These are phyloP conservation scores for Priceomyces haplophilus DNA, from an alignment of 805 yeast genomes.

Conservation along the genomic window DNA sequence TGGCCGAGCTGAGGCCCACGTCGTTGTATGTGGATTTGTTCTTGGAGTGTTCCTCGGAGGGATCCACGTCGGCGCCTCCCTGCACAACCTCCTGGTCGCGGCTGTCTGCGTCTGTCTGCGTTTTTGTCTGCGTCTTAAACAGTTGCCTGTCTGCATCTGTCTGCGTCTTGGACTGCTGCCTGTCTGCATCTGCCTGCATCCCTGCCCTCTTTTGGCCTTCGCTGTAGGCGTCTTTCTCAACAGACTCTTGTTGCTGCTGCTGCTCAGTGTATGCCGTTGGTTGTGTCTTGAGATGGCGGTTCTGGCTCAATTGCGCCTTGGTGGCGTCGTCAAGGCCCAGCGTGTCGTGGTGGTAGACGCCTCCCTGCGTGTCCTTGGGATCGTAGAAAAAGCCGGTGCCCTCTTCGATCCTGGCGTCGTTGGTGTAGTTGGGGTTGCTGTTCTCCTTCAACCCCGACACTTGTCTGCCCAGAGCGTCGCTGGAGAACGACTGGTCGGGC, in stretches of 20 bases:
- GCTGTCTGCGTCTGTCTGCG: too few relatives aligned
- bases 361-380: slow-evolving; percentile 38
- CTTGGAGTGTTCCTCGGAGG: slow-evolving; percentile 21
- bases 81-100: too few relatives aligned
- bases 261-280: slow-evolving; percentile 18
- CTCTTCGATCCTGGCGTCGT: slow-evolving; percentile 24
- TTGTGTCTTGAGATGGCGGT: slow-evolving; percentile 20
- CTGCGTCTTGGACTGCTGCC: not conserved
- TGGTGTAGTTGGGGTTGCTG: slow-evolving; percentile 24
- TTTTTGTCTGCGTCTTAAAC: not conserved
- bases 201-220: slow-evolving; percentile 16
- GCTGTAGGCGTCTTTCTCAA: slow-evolving; percentile 13
- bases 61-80: slow-evolving; percentile 14
- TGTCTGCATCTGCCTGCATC: too few relatives aligned
- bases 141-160: not conserved
- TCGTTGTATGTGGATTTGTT: slow-evolving; percentile 34
- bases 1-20: slow-evolving; percentile 23
- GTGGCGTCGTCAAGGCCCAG: slow-evolving; percentile 23
- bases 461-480: not conserved
- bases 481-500: not conserved
- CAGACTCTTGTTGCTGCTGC: slow-evolving; percentile 12
- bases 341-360: slow-evolving; percentile 17
- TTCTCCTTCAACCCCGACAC: slow-evolving; percentile 16
- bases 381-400: slow-evolving; percentile 34
- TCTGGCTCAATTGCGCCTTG: slow-evolving; percentile 15